These are phyloP conservation scores for Phytopythium boreale DNA, from an alignment of 352 stramenopile genomes.

Conservation along the genomic window DNA sequence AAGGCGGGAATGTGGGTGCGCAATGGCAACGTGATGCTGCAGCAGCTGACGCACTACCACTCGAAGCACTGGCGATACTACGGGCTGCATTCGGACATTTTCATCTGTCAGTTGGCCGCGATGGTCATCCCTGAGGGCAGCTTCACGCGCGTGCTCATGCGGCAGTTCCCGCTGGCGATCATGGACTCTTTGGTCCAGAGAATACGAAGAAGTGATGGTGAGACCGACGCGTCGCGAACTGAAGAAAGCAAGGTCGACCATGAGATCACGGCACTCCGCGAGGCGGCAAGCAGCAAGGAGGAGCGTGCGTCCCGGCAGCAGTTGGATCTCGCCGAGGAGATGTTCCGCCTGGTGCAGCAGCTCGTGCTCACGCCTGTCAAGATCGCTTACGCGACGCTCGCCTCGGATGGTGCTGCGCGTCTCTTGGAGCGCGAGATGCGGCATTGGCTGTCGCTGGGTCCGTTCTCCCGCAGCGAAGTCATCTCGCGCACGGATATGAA, in stretches of 20 bases:
- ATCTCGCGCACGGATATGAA: constrained; percentile 63
- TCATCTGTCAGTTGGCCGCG: constrained; percentile 56
- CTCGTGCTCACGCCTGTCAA: constrained; percentile 57
- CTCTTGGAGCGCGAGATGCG: constrained; percentile 70
- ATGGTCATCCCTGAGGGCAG: constrained; percentile 46
- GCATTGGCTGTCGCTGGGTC: constrained; percentile 72
- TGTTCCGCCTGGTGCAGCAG: constrained; percentile 57
- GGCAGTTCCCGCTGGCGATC: constrained; percentile 41
- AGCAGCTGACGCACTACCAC: constrained; percentile 79
- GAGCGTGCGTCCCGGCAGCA: constrained; percentile 36
- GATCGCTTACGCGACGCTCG: constrained; percentile 25
- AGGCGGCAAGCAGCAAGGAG: constrained; percentile 7
- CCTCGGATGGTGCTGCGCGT: constrained; percentile 29
- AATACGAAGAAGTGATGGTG: background rate
- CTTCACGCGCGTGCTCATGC: constrained; percentile 55
- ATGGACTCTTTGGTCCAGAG: constrained; percentile 5
- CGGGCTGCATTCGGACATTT: constrained; percentile 72
- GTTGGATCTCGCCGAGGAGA: constrained; percentile 57
- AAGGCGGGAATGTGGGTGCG: constrained; percentile 74
- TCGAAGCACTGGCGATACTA: constrained; percentile 81
- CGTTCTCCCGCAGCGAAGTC: constrained; percentile 68
- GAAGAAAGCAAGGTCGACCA: constrained; percentile 14
- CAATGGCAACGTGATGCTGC: constrained; percentile 79
- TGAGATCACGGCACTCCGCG: constrained; percentile 4
- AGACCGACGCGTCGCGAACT: constrained; percentile 1